A percentile compares a stretch with the other conserved stretches of the same genome.
These are phyloP conservation scores for Pterula multifida DNA, from an alignment of 1,284 basidiomycete species.

Conservation along the genomic window DNA sequence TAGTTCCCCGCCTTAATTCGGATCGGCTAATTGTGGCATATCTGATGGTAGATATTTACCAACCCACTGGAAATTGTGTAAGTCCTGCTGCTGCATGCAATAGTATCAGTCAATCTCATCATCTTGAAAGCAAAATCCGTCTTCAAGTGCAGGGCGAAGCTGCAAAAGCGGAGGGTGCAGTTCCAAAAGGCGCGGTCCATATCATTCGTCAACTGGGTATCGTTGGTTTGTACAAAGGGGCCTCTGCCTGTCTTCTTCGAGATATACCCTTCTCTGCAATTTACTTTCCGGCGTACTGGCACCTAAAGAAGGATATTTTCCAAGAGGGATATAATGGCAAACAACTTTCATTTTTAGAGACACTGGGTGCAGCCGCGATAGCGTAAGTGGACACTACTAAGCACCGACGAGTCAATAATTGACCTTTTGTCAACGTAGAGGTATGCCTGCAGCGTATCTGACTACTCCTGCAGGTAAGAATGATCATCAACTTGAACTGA, in stretches of 20 bases:
- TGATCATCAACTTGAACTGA: slow-evolving; percentile 2
- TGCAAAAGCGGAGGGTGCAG: slow-evolving; percentile 70
- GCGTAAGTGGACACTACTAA: slow-evolving; percentile 42
- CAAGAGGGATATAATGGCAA: slow-evolving; percentile 94
- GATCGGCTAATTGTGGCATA: slow-evolving; percentile 8
- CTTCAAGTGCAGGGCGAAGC: slow-evolving; percentile 95
- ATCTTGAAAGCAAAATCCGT: slow-evolving; percentile 73
- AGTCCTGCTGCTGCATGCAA: slow-evolving; percentile 13
- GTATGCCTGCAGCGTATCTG: slow-evolving; percentile 90
- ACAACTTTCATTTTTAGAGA: slow-evolving; percentile 84
- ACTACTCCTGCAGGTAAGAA: slow-evolving; percentile 69
- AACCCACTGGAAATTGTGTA: slow-evolving; percentile 93
- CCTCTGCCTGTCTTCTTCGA: slow-evolving; percentile 77
- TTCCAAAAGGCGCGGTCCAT: slow-evolving; percentile 79
- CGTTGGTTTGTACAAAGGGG: slow-evolving; percentile 86
- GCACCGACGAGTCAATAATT: slow-evolving; percentile 16
- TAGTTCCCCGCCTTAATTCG: slow-evolving; percentile 1
- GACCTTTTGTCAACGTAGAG: slow-evolving; percentile 30
- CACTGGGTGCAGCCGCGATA: slow-evolving; percentile 71
- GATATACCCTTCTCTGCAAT: slow-evolving; percentile 93
- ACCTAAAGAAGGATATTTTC: slow-evolving; percentile 89
- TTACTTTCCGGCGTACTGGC: slow-evolving; percentile 73
- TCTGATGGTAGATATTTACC: slow-evolving; percentile 66
- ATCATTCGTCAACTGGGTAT: slow-evolving; percentile 90
- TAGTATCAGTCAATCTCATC: slow-evolving; percentile 2